Evolutionary conservation across 2,329 filamentous ascomycete genomes (phyloP).

Genomic region (Colletotrichum aenigma): DNA sequence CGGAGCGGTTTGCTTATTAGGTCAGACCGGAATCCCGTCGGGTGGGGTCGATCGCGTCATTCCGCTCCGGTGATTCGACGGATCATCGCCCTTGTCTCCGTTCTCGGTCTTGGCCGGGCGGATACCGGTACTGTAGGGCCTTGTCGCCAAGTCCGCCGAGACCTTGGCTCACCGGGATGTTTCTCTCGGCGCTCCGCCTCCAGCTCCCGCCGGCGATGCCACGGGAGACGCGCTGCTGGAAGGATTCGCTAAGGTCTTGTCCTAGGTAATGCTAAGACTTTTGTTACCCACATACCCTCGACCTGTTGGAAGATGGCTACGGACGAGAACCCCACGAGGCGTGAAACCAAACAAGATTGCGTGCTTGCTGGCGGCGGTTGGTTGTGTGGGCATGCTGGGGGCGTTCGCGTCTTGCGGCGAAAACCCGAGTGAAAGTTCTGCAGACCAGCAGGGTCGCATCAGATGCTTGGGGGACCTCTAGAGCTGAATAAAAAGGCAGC

Average conservation of each 20-base stretch:
- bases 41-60: background rate
- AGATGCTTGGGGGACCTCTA: background rate
- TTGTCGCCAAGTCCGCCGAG: conserved; percentile 16
- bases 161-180: conserved; percentile 1
- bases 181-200: background rate
- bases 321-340: background rate
- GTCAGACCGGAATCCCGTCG: background rate
- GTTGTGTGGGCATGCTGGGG: background rate
- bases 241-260: conserved; percentile 17
- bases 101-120: conserved; percentile 11
- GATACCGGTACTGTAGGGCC: background rate
- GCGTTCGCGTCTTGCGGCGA: background rate
- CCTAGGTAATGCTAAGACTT: conserved; percentile 19
- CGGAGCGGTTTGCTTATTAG: background rate
- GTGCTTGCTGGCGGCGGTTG: background rate
- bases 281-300: background rate
- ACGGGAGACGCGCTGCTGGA: background rate
- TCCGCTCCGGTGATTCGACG: conserved; percentile 5
- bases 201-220: background rate
- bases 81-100: background rate
- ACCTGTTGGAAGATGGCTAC: background rate
- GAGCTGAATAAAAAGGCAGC: background rate
- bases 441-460: background rate
- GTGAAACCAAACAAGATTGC: conserved; percentile 14
- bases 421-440: background rate